Conservation (phyloP, 2,329 filamentous ascomycete species). For the Xylaria sp. region DNA sequence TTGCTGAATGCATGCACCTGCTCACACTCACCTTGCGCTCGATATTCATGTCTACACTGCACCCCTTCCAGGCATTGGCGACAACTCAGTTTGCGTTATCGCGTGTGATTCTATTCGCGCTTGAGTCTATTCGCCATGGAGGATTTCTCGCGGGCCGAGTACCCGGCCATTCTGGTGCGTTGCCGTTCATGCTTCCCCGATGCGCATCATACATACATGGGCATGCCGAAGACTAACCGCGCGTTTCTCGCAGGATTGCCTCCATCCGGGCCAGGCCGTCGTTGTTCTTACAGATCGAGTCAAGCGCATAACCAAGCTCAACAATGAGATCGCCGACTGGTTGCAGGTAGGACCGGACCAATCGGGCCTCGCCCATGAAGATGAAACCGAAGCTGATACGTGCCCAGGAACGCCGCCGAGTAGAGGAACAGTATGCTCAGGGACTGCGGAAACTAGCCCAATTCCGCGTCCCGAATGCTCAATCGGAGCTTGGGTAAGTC, state of each 20-base stretch:
- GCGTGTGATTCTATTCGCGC: slow-evolving; percentile 25
- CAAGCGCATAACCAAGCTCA: slow-evolving; percentile 78
- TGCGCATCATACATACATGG: slow-evolving; percentile 4
- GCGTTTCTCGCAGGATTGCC: slow-evolving; percentile 54
- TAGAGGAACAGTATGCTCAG: slow-evolving; percentile 85
- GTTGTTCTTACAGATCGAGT: slow-evolving; percentile 79
- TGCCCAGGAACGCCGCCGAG: slow-evolving; percentile 76
- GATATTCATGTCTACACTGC: slow-evolving; percentile 28
- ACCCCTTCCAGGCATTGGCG: slow-evolving; percentile 22
- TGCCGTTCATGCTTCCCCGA: background rate
- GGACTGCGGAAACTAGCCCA: slow-evolving; percentile 75
- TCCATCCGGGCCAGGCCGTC: slow-evolving; percentile 78
- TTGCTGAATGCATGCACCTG: slow-evolving; percentile 11
- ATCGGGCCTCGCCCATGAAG: background rate
- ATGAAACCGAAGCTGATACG: slow-evolving; percentile 10
- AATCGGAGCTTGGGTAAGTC: slow-evolving; percentile 79
- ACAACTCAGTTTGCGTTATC: slow-evolving; percentile 30
- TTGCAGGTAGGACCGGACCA: slow-evolving; percentile 63
- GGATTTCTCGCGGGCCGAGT: slow-evolving; percentile 78
- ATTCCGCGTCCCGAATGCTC: slow-evolving; percentile 66
- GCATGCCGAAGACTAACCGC: slow-evolving; percentile 10
- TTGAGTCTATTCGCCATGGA: slow-evolving; percentile 50
- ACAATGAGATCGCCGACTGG: slow-evolving; percentile 92
- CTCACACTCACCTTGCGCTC: slow-evolving; percentile 10
- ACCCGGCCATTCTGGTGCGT: slow-evolving; percentile 89